phyloP scores from a whole-genome alignment of 2,329 filamentous ascomycete genomes.

The Cladobotryum mycophilum region DNA sequence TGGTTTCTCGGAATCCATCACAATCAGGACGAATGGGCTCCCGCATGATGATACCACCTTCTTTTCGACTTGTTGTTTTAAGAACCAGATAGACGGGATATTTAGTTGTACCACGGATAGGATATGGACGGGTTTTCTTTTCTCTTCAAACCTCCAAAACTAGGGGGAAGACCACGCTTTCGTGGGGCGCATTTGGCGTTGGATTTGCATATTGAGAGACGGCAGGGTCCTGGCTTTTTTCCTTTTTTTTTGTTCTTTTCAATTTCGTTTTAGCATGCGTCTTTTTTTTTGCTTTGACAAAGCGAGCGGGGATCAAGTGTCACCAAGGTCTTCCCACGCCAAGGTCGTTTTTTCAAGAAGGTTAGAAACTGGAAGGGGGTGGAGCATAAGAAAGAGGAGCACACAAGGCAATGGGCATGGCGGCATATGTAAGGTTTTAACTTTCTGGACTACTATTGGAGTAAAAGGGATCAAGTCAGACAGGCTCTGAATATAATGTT shows the following conservation, averaged over 20 bases:
- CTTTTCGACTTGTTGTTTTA: slow-evolving; percentile 5
- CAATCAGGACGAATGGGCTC: not conserved
- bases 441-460: not conserved
- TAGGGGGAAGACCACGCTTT: not conserved
- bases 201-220: slow-evolving; percentile 5
- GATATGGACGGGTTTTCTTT: slow-evolving; percentile 7
- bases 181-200: slow-evolving; percentile 10
- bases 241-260: slow-evolving; percentile 6
- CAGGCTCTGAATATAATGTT: slow-evolving; percentile 2
- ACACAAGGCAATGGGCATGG: not conserved
- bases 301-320: not conserved
- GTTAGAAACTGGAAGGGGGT: not conserved
- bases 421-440: not conserved
- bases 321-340: not conserved
- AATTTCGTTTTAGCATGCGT: not conserved
- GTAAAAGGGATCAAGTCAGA: not conserved
- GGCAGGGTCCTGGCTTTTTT: slow-evolving; percentile 6
- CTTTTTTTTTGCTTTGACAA: not conserved
- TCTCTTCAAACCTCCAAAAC: not conserved
- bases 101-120: slow-evolving; percentile 4
- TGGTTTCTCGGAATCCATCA: not conserved
- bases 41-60: slow-evolving; percentile 10
- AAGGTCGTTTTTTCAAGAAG: not conserved
- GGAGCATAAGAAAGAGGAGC: not conserved
- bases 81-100: slow-evolving; percentile 9